Evolutionary conservation across 1,284 basidiomycete species (phyloP).

Genomic region (Takashimella koratensis): DNA sequence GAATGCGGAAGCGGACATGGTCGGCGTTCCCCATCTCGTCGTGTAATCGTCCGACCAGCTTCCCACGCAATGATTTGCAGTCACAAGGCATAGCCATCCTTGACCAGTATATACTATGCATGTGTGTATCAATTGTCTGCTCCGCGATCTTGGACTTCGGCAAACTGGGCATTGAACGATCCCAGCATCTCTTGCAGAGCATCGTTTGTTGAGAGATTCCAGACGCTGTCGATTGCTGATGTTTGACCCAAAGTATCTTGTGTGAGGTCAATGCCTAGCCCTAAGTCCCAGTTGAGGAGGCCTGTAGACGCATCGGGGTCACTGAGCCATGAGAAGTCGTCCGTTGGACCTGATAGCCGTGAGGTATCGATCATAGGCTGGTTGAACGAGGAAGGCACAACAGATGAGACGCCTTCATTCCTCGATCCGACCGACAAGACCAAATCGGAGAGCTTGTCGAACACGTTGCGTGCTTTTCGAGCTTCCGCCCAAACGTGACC

Average conservation of each 20-base stretch:
- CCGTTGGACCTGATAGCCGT: neutral
- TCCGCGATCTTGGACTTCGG: neutral
- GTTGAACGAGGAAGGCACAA: neutral
- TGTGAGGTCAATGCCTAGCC: neutral
- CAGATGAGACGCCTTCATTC: neutral
- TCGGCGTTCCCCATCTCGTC: neutral
- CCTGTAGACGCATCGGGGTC: neutral
- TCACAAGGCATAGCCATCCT: too few species aligned
- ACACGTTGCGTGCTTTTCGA: neutral
- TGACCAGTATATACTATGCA: too few species aligned
- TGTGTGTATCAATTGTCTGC: too few species aligned
- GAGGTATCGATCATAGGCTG: neutral
- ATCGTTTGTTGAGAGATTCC: neutral
- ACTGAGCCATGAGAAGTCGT: neutral
- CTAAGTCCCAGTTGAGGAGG: neutral
- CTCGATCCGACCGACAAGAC: neutral
- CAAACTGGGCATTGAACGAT: neutral
- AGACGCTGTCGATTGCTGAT: neutral
- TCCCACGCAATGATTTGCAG: neutral
- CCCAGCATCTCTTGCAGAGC: neutral
- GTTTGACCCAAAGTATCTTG: neutral
- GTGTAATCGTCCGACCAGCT: neutral
- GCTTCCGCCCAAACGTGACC: neutral
- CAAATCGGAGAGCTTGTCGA: neutral
- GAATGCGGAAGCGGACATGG: slow-evolving; percentile 1